Percentiles rank a stretch among this genome's conserved stretches.
Evolutionary conservation across 2,329 filamentous ascomycete species (phyloP).

Genomic region (Aspergillus awamori): DNA sequence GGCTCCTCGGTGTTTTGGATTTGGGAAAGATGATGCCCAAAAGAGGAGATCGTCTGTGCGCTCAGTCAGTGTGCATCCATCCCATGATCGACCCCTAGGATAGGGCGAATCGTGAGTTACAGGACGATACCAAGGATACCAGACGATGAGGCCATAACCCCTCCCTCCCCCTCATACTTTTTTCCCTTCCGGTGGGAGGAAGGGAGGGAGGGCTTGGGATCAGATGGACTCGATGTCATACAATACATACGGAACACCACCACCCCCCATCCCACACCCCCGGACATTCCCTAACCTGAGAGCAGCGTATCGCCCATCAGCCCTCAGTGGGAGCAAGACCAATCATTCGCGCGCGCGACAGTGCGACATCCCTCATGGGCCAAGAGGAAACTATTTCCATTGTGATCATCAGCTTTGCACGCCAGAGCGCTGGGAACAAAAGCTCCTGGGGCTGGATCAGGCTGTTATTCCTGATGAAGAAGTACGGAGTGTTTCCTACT

Average conservation of each 20-base stretch:
- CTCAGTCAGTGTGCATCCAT: conserved; percentile 22
- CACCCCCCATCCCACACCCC: background rate
- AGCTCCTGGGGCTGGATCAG: conserved; percentile 1
- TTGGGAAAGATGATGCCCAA: conserved; percentile 16
- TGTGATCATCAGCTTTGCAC: background rate
- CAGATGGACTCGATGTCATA: conserved; percentile 25
- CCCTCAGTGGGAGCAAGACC: conserved; percentile 8
- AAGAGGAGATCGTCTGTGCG: conserved; percentile 22
- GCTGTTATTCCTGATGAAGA: background rate
- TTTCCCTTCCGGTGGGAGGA: background rate
- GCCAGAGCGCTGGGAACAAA: conserved; percentile 3
- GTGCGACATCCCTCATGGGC: conserved; percentile 17
- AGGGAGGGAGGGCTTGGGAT: conserved; percentile 14
- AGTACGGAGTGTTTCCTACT: background rate
- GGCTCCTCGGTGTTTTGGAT: background rate
- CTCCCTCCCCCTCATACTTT: background rate
- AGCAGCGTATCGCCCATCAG: conserved; percentile 14
- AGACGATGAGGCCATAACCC: conserved; percentile 8
- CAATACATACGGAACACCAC: conserved; percentile 11
- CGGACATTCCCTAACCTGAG: background rate
- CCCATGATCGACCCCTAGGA: conserved; percentile 24
- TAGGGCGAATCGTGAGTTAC: conserved; percentile 18
- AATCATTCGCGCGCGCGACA: conserved; percentile 17
- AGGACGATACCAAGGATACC: conserved; percentile 18
- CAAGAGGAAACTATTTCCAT: conserved; percentile 11